Conservation (phyloP, 352 stramenopile species). For the Phytopythium chamaehyphon region DNA sequence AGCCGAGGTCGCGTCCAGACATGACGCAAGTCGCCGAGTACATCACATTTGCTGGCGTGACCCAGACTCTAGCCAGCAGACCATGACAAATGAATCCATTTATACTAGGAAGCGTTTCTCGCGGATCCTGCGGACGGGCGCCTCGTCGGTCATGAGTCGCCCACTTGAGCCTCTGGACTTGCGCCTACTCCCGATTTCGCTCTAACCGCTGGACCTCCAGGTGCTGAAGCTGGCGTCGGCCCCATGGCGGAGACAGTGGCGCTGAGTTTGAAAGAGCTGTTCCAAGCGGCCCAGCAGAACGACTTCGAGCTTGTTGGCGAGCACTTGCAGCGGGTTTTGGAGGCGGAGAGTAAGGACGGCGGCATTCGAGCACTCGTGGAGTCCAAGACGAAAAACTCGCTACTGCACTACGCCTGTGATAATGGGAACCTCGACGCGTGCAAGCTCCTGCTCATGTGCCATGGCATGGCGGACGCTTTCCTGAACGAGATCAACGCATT, state of each 20-base stretch:
- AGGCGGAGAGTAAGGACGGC: constrained; percentile 11
- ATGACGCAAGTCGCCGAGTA: constrained; percentile 64
- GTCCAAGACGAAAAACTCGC: constrained; percentile 61
- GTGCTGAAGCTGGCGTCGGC: constrained; percentile 2
- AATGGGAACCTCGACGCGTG: constrained; percentile 81
- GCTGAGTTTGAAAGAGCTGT: constrained; percentile 60
- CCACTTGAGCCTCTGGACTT: background rate
- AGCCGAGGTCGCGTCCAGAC: constrained; percentile 40
- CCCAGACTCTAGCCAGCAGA: background rate
- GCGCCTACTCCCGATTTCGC: background rate
- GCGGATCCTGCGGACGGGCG: constrained; percentile 1
- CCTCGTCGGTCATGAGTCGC: constrained; percentile 4
- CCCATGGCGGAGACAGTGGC: constrained; percentile 13
- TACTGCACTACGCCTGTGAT: constrained; percentile 78
- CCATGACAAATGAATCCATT: background rate
- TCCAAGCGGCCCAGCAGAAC: constrained; percentile 62
- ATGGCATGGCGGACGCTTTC: constrained; percentile 48
- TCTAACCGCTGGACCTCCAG: background rate
- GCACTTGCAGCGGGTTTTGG: constrained; percentile 49
- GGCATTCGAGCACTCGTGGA: constrained; percentile 46
- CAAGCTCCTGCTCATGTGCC: constrained; percentile 75
- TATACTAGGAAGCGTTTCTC: background rate
- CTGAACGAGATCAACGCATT: constrained; percentile 77
- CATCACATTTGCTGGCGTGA: constrained; percentile 31
- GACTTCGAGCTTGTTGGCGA: constrained; percentile 57